A percentile compares a stretch with the other conserved stretches of the same genome.
These are phyloP conservation scores for Phlyctochytrium bullatum DNA, from an alignment of 192 early-diverging fungal species.

Conservation along the genomic window DNA sequence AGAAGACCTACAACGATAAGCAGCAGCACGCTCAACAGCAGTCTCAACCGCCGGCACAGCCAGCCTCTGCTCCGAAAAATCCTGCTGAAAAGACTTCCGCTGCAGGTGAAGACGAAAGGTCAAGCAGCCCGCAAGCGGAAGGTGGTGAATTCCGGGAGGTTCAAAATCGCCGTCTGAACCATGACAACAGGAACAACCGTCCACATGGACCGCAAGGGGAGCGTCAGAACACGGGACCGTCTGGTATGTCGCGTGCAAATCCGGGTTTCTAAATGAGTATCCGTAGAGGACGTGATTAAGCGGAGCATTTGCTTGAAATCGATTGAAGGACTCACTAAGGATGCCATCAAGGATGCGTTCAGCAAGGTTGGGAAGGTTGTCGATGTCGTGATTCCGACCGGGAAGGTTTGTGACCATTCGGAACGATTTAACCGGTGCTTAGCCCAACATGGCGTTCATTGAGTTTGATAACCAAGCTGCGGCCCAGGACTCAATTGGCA, in stretches of 20 bases:
- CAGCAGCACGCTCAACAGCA: constrained; percentile 21
- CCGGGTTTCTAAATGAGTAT: not conserved
- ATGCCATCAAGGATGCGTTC: constrained; percentile 56
- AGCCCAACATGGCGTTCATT: constrained; percentile 54
- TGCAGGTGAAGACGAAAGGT: not conserved
- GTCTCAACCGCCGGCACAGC: not conserved
- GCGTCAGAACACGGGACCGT: not conserved
- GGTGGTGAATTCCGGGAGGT: constrained; percentile 34
- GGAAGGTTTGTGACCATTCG: constrained; percentile 35
- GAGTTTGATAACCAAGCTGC: constrained; percentile 64
- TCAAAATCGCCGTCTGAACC: constrained; percentile 36
- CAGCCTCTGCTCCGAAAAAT: not conserved
- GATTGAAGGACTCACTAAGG: constrained; percentile 43
- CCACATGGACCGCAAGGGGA: not conserved
- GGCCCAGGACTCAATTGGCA: constrained; percentile 62
- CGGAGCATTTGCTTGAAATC: constrained; percentile 24
- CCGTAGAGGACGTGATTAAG: constrained; percentile 5
- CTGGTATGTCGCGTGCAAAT: not conserved
- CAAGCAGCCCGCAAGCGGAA: constrained; percentile 17
- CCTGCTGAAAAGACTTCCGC: not conserved
- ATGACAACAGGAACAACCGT: constrained; percentile 13
- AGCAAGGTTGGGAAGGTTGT: constrained; percentile 56
- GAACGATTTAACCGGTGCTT: not conserved
- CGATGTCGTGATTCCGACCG: constrained; percentile 52
- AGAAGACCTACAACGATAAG: constrained; percentile 16